Percentiles rank a stretch among this genome's conserved stretches.
Conservation (phyloP, 768 basidiomycete species). For the Lactarius tabidus region DNA sequence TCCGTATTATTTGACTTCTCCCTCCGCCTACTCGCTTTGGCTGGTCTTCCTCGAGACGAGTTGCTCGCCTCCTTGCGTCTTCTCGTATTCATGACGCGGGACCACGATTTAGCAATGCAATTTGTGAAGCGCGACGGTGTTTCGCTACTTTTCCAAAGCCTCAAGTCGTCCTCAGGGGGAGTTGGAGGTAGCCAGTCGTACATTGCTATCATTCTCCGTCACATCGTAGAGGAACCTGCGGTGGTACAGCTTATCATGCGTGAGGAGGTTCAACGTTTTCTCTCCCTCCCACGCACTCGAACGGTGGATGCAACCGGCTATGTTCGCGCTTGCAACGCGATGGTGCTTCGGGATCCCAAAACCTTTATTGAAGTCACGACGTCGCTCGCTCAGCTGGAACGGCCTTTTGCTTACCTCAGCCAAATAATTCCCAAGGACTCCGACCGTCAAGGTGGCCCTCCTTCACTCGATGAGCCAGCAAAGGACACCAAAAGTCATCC, state of each 20-base stretch:
- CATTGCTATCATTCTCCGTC: conserved; percentile 85
- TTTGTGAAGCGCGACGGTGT: conserved; percentile 70
- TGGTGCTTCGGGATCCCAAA: conserved; percentile 76
- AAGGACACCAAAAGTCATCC: conserved; percentile 26
- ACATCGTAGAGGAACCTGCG: conserved; percentile 74
- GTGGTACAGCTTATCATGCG: conserved; percentile 71
- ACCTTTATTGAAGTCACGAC: conserved; percentile 72
- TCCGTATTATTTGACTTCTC: conserved; percentile 71
- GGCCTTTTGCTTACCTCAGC: conserved; percentile 44
- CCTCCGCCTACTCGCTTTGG: conserved; percentile 60
- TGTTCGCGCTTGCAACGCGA: conserved; percentile 69
- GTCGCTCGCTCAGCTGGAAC: conserved; percentile 65
- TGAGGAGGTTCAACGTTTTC: conserved; percentile 77
- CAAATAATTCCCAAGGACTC: conserved; percentile 31
- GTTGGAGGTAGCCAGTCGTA: conserved; percentile 70
- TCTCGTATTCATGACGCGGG: conserved; percentile 79
- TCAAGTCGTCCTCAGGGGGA: conserved; percentile 53
- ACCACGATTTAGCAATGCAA: conserved; percentile 56
- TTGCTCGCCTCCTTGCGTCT: conserved; percentile 77
- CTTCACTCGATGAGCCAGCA: conserved; percentile 16
- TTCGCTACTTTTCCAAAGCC: conserved; percentile 56
- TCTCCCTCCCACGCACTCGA: conserved; percentile 66
- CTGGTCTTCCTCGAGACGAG: conserved; percentile 72
- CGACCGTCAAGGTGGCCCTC: conserved; percentile 4
- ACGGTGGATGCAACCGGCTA: conserved; percentile 67